Conservation (phyloP, 805 yeast genomes). For the Yamadazyma nakazawae region DNA sequence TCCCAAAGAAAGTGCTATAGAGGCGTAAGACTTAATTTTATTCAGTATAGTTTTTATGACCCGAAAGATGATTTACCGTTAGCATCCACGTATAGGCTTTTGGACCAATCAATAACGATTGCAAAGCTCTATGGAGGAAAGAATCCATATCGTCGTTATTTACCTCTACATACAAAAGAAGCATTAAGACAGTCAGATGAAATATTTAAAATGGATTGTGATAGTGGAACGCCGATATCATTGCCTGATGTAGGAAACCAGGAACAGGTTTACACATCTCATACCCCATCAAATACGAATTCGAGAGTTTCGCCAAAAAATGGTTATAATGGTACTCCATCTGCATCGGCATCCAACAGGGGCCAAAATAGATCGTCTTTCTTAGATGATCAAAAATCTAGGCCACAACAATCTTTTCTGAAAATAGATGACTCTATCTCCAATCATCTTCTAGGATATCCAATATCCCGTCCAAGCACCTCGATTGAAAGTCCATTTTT, state of each 20-base stretch:
- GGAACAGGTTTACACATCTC: not conserved
- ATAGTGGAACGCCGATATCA: constrained; percentile 5
- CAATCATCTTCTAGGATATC: not conserved
- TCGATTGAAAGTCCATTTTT: constrained; percentile 13
- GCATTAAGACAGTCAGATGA: constrained; percentile 33
- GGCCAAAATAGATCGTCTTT: not conserved
- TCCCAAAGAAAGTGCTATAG: constrained; percentile 47
- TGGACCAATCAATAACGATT: constrained; percentile 44
- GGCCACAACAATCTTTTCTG: not conserved
- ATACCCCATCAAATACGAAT: not conserved
- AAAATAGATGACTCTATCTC: not conserved
- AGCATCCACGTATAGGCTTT: constrained; percentile 16
- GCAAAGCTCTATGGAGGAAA: constrained; percentile 39
- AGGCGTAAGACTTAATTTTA: constrained; percentile 45
- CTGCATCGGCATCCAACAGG: no score
- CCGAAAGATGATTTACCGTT: constrained; percentile 18
- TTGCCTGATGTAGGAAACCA: not conserved
- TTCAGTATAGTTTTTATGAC: constrained; percentile 38
- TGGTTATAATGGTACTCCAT: not conserved
- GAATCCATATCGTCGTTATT: constrained; percentile 28
- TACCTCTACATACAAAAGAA: constrained; percentile 26
- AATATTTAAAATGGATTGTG: constrained; percentile 23
- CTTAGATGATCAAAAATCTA: not conserved
- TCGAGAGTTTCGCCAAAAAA: not conserved
- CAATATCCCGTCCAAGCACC: constrained; percentile 8